Base-by-base conservation (phyloP, 805 yeast species). In the Candida verbasci region DNA sequence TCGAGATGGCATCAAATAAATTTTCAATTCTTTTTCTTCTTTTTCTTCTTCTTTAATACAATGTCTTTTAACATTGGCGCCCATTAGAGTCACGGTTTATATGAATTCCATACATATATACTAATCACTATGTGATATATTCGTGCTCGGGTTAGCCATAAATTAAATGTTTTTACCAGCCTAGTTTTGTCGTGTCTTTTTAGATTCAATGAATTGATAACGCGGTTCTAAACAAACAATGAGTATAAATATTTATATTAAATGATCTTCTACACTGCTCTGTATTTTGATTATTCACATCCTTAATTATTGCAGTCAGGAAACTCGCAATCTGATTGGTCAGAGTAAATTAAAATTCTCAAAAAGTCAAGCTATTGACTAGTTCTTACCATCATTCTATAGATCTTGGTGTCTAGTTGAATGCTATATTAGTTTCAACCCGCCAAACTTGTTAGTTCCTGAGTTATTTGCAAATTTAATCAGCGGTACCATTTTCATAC, bases 111-210 rank as follows among this genome's bases (percentile, higher is more conserved):
- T 52, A 66, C 77, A 65, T 67, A 62, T 65, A 66, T 53, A 60
- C 76, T 60, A 51, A 45, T 58, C 64, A 56, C 65, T 56, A 37
- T 61, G 70, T 60, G 68, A 57, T 60, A 56, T 65, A 29, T 74
- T 74, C 86, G 95, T 85, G 95, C 95, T 85, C 89, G 93, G 93
- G 93, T 84, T 65, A 68, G 85, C 84, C 93, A 83, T 74, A 85
- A 89, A 85, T 63, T 39, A 65, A 31, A 77, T 51, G 66, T 74
- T 70, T 71, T 60, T 57, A 56, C 60, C 70, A 72, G 76, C 75
- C 72, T 70, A 54, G 47, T 61, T 63, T 65, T 69, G 81, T 29
- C 82, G 80, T 66, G 74, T 72, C 68, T 62, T 52, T 55, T 49
- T 48, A 52, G 49, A 42, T 50, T 51, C 42, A 41, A 45, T 68